Percentiles rank a stretch among this genome's conserved stretches.
Conservation (phyloP, 768 basidiomycete genomes). For the Lentinula lateritia region DNA sequence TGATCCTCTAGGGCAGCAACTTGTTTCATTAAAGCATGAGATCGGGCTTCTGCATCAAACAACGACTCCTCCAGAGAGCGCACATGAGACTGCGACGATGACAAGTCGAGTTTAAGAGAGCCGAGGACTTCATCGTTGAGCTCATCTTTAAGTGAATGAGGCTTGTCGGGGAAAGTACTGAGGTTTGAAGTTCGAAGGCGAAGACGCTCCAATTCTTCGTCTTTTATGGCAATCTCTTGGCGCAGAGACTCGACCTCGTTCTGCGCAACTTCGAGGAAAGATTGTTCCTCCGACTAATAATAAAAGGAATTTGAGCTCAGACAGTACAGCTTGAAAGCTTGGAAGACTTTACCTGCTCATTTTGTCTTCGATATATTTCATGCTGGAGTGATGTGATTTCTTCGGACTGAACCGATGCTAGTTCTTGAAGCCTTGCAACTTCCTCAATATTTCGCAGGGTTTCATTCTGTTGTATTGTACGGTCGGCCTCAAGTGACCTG, state of each 20-base stretch:
- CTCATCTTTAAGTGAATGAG: conserved; percentile 66
- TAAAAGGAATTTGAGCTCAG: neutral
- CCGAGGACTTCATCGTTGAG: conserved; percentile 72
- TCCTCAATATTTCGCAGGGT: conserved; percentile 51
- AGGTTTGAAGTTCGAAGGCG: conserved; percentile 41
- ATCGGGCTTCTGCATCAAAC: conserved; percentile 67
- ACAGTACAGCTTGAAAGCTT: neutral
- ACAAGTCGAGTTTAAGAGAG: conserved; percentile 69
- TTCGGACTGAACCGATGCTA: conserved; percentile 42
- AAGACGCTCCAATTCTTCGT: conserved; percentile 62
- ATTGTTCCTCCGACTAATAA: conserved; percentile 57
- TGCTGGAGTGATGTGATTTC: conserved; percentile 47
- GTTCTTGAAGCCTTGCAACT: conserved; percentile 44
- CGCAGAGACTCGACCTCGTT: conserved; percentile 70
- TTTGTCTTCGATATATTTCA: conserved; percentile 43
- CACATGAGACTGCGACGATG: conserved; percentile 73
- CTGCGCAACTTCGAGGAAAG: conserved; percentile 57
- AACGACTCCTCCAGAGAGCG: conserved; percentile 67
- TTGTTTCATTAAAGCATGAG: conserved; percentile 66
- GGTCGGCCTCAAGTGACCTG: conserved; percentile 59
- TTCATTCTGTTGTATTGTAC: conserved; percentile 53
- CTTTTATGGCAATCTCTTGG: conserved; percentile 52
- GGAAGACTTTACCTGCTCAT: conserved; percentile 28
- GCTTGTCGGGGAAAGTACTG: conserved; percentile 23
- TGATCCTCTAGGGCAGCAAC: conserved; percentile 63